A percentile compares a stretch with the other conserved stretches of the same genome.
Conservation (phyloP, 1,284 basidiomycete species). For the Ustilago crameri region DNA sequence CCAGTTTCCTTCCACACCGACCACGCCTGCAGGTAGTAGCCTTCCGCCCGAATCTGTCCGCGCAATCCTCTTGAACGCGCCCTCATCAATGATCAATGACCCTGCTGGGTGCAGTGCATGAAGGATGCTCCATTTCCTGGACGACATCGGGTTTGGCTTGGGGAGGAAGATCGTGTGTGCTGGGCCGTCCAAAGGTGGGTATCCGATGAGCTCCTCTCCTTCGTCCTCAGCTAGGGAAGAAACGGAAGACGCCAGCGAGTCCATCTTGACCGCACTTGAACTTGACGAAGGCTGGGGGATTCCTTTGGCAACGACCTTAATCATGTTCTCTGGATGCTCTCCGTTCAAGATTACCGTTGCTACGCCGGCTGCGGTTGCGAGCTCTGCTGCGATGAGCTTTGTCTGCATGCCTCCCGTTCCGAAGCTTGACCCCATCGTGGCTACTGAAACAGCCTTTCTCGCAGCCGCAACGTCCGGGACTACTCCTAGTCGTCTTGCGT, state of each 20-base stretch:
- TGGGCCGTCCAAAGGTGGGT: constrained; percentile 69
- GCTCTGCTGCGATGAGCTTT: constrained; percentile 96
- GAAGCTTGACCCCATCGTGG: constrained; percentile 88
- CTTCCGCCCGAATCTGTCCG: constrained; percentile 87
- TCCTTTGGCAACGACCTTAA: constrained; percentile 76
- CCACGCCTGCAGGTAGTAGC: constrained; percentile 87
- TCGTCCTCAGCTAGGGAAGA: constrained; percentile 40
- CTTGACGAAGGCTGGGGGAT: constrained; percentile 14
- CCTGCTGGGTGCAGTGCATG: constrained; percentile 91
- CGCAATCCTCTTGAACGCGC: constrained; percentile 86
- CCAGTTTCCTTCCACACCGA: constrained; percentile 86
- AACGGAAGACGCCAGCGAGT: constrained; percentile 47
- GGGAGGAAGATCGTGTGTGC: constrained; percentile 90
- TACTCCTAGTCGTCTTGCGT: constrained; percentile 81
- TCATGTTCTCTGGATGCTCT: constrained; percentile 79
- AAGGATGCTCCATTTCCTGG: constrained; percentile 93
- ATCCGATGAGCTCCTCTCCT: constrained; percentile 37
- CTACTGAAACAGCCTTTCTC: constrained; percentile 85
- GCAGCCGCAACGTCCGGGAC: constrained; percentile 86
- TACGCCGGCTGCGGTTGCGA: constrained; percentile 95
- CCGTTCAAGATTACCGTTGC: constrained; percentile 80
- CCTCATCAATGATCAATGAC: constrained; percentile 85
- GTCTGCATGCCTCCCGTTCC: constrained; percentile 99
- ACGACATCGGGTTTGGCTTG: constrained; percentile 79
- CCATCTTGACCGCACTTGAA: constrained; percentile 11